Evolutionary conservation across 2,329 filamentous ascomycete genomes (phyloP).

Genomic region (Berkeleyomyces rouxiae): DNA sequence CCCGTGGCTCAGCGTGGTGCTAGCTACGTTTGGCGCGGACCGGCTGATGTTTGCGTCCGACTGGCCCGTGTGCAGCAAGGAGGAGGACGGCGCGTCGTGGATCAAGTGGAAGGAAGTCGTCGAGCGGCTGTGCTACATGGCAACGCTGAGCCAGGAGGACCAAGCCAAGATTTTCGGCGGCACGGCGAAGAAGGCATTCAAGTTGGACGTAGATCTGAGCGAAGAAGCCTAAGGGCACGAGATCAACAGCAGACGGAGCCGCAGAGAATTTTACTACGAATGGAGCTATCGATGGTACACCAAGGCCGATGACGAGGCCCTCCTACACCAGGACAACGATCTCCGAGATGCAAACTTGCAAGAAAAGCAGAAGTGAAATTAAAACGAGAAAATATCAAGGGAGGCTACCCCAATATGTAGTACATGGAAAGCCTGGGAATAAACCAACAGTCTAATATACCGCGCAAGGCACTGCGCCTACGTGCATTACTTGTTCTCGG

Average conservation of each 20-base stretch:
- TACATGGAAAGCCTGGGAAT: not conserved
- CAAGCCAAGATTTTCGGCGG: slow-evolving; percentile 53
- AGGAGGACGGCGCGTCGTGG: slow-evolving; percentile 45
- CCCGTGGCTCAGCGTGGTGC: slow-evolving; percentile 56
- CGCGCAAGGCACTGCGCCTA: not conserved
- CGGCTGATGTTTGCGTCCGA: slow-evolving; percentile 83
- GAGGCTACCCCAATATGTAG: not conserved
- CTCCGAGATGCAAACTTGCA: not conserved
- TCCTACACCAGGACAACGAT: not conserved
- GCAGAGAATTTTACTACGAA: not conserved
- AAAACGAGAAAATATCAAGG: not conserved
- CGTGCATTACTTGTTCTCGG: not conserved
- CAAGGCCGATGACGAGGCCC: not conserved
- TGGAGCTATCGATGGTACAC: not conserved
- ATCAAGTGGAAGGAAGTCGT: slow-evolving; percentile 58
- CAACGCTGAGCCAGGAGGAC: slow-evolving; percentile 41
- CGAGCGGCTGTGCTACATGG: slow-evolving; percentile 47
- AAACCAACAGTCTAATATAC: not conserved
- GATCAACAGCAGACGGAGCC: not conserved
- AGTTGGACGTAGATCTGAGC: slow-evolving; percentile 11
- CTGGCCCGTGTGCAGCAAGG: slow-evolving; percentile 72
- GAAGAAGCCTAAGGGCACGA: not conserved
- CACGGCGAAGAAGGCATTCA: slow-evolving; percentile 57
- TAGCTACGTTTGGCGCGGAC: slow-evolving; percentile 52
- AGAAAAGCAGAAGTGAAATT: not conserved